Evolutionary conservation across 148 eudicot species (phyloP), one percentile per base, ranked within the genome.

Genomic region (Camellia sinensis): DNA sequence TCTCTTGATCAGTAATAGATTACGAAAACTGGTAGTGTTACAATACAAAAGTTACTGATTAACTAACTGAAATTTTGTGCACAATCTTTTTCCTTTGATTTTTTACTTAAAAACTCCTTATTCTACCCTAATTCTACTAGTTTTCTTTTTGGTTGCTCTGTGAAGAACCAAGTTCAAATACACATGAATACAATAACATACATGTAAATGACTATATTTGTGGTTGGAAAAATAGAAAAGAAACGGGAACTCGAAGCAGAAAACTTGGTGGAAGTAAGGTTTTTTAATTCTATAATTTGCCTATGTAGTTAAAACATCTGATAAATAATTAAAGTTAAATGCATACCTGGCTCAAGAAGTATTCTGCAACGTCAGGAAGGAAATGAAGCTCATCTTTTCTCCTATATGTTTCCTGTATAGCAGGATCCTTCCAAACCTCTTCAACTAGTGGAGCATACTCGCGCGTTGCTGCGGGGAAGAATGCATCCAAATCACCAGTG

Each of bases 371-470:
- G 81, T 97, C 99, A 48, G 99, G 97, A 78, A 97, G 95, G 82
- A 90, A 94, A 83, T 91, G 98, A 69, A 97, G 95, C 87, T 92
- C 99, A 37, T 91, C 88, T 77, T 89, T 97, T 85, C 98, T 89
- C 85, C 68, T 88, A 88, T 84, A 92, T 4, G 98, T 94, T 80
- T 87, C 92, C 81, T 91, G 99, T 83, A 97, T 94, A 67, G 99
- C 97, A 73, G 98, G 93, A 87, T 97, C 99, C 84, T 79, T 92
- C 99, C 99, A 97, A 22, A 97, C 92, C 83, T 97, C 99, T 86
- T 97, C 98, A 80, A 94, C 98, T 76, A 97, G 82, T 22, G 99
- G 99, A 78, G 99, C 98, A 85, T 94, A 94, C 80, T 97, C 99
- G 56, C 99, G 92, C 0, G 98, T 94, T 41, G 98, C 98, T 19